Percentiles rank a stretch among this genome's conserved stretches.
These are phyloP conservation scores for Cyberlindnera euphorbiiphila DNA, from an alignment of 805 yeast species.

Conservation along the genomic window DNA sequence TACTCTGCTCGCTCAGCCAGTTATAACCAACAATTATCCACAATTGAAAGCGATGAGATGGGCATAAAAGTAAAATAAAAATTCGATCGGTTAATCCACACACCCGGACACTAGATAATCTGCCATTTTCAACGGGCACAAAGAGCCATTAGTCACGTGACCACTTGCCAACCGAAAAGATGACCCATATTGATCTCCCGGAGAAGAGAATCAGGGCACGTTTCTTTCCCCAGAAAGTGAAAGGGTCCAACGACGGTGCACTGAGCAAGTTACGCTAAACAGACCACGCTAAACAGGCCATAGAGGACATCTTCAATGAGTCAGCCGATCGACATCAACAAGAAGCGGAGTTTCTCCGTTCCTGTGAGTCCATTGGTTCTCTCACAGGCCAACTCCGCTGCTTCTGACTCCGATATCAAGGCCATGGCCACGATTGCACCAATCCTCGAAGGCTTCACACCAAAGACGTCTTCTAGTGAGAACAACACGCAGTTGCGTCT, in stretches of 20 bases:
- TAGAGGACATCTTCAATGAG: slow-evolving; percentile 19
- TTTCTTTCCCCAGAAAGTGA: no score
- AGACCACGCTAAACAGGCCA: no score
- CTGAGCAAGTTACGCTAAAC: no score
- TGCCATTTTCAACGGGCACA: no score
- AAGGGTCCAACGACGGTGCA: no score
- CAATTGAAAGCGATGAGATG: slow-evolving; percentile 14
- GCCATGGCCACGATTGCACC: slow-evolving; percentile 83
- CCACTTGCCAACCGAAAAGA: no score
- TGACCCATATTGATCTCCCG: no score
- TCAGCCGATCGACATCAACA: slow-evolving; percentile 24
- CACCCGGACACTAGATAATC: slow-evolving; percentile 6
- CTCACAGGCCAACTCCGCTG: slow-evolving; percentile 14
- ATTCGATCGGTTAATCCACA: no score
- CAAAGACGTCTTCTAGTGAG: slow-evolving; percentile 59
- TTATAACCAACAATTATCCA: no score
- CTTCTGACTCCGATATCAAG: slow-evolving; percentile 35
- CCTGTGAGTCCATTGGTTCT: slow-evolving; percentile 33
- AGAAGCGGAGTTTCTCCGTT: slow-evolving; percentile 14
- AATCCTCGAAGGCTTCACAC: slow-evolving; percentile 66
- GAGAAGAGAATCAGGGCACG: no score
- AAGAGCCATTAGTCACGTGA: no score
- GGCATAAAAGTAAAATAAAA: no score
- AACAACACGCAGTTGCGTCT: slow-evolving; percentile 30
- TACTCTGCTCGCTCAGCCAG: slow-evolving; percentile 1